These are phyloP conservation scores for Coemansia sp. DNA, from an alignment of 192 early-diverging fungal species.

Conservation along the genomic window DNA sequence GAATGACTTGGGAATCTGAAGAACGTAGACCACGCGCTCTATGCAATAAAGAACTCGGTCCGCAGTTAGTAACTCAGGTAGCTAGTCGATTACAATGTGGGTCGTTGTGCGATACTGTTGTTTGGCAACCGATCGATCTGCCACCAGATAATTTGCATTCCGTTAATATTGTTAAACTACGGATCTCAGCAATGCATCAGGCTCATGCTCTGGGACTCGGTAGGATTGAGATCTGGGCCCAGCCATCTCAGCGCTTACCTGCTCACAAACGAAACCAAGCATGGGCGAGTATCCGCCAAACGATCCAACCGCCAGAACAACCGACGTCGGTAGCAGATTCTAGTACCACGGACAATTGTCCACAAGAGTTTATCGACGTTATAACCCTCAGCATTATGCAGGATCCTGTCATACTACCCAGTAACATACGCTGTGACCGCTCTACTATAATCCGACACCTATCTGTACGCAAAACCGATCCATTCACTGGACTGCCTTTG, in stretches of 20 bases:
- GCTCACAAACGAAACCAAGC: background rate
- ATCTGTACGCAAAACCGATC: slow-evolving; percentile 17
- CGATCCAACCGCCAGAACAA: background rate
- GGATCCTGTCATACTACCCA: slow-evolving; percentile 33
- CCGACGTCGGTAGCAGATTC: background rate
- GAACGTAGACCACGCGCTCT: background rate
- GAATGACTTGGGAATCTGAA: slow-evolving; percentile 5
- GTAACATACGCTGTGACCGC: slow-evolving; percentile 20
- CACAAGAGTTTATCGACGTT: slow-evolving; percentile 31
- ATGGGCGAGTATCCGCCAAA: slow-evolving; percentile 7
- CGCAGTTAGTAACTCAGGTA: slow-evolving; percentile 2
- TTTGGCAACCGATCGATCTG: slow-evolving; percentile 12
- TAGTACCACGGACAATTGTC: background rate
- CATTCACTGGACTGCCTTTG: slow-evolving; percentile 36
- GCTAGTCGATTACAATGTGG: background rate
- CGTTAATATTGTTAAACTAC: slow-evolving; percentile 14
- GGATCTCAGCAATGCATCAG: slow-evolving; percentile 28
- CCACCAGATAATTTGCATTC: slow-evolving; percentile 7
- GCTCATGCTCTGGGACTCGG: slow-evolving; percentile 15
- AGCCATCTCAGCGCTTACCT: slow-evolving; percentile 35
- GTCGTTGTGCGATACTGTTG: background rate
- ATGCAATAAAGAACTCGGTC: slow-evolving; percentile 19
- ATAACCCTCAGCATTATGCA: slow-evolving; percentile 33
- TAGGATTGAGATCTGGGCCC: slow-evolving; percentile 27
- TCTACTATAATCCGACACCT: slow-evolving; percentile 36